Base-by-base conservation (phyloP, 257 asterid genomes). In the Solanum ahanhuiri region DNA sequence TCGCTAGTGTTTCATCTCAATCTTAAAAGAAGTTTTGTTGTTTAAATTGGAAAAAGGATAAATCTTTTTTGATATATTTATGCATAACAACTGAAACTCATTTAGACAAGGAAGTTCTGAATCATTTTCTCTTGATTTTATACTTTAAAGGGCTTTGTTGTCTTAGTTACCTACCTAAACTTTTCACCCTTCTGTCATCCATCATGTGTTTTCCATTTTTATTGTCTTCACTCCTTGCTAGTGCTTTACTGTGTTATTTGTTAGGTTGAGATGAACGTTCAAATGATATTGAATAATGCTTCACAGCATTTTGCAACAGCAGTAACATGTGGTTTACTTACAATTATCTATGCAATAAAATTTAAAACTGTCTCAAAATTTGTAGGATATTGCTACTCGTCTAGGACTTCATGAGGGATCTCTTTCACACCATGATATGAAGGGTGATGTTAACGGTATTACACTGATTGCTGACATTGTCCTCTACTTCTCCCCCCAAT, bases 381-480 rank as follows among this genome's bases (percentile, higher is more conserved):
- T 91, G 86, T 69, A 97, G 99, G 98, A 93, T 86, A 83, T 92
- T 88, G 90, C 96, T 73, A 88, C 93, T 87, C 99, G 95, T 85
- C 90, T 97, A 92, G 92, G 94, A 86, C 93, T 97, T 87, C 89
- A 86, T 92, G 91, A 91, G 86, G 97, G 98, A 89, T 92, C 98
- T 63, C 86, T 97, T 85, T 90, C 89, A 90, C 98, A 94, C 90
- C 93, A 93, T 89, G 98, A 96, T 85, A 87, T 97, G 73, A 87
- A 93, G 86, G 88, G 89, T 88, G 97, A 94, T 86, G 96, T 92
- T 86, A 92, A 94, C 86, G 93, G 96, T 87, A 85, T 95, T 87
- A 91, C 94, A 87, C 86, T 97, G 92, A 97, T 95, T 98, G 93
- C 98, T 87, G 98, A 97, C 91, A 91, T 97, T 81, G 92, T 94